Base-by-base conservation (phyloP, 2,329 filamentous ascomycete genomes). In the Aplosporella prunicola region DNA sequence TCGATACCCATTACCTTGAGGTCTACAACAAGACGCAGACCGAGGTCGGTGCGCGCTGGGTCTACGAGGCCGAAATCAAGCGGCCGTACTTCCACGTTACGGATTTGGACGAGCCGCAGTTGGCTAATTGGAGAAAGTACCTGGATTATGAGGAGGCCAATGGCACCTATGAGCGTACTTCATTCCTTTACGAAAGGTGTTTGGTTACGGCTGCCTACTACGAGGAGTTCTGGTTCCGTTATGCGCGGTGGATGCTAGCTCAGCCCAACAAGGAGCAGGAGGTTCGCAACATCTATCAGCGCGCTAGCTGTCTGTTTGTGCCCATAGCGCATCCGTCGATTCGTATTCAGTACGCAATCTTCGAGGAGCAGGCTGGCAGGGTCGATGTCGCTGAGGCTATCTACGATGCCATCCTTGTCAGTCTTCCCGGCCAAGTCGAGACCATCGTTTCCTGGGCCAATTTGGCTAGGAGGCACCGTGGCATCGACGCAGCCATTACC, bases 201-300 rank as follows among this genome's bases (percentile, higher is more conserved):
- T 63, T 98, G 35, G 85, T 94, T 23, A 89, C 86, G 0, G 93
- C 85, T 52, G 89, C 91, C 11, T 82, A 93, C 48, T 95, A 98
- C 55, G 89, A 96, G 33, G 89, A 96, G 55, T 93, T 96, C 60
- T 98, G 91, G 91, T 78, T 93, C 51, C 82, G 91, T n/a, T 98
- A 94, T 60, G 85, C 82, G 11, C 73, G 89, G 26, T 98, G 91
- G 91, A 93, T 95, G 83, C 71, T 74, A 42, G 77, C 77, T 0
- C 84, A 93, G 54, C 64, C 76, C 2, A 78, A 71, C 48, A 94
- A 93, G 58, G 78, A 87, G 30, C 85, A 95, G 56, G 88, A 95
- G 54, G 80, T 89, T 5, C 81, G 91, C 40, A 88, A 85, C 58
- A 91, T 96, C 45, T 96, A 93, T 55, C 78, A 89, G 56, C 78